Base-by-base conservation (phyloP, 176 grass and related monocot species). In the Hyparrhenia diplandra region DNA sequence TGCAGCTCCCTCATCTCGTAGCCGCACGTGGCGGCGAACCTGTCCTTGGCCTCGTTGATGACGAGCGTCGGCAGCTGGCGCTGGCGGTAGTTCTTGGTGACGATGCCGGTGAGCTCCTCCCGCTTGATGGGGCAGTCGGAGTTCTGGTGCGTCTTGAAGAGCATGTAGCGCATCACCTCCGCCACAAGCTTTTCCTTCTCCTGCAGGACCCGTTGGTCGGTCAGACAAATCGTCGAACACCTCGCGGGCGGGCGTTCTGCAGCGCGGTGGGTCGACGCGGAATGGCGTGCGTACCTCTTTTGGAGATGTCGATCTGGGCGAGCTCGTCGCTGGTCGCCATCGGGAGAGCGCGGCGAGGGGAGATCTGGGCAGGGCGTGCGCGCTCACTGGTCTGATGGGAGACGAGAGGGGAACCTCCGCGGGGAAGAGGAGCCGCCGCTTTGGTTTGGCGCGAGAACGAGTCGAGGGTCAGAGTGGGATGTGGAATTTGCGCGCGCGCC, bases 111-210 rank as follows among this genome's bases (percentile, higher is more conserved):
- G 74, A 98, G 73, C 77, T 94, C 95, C 76, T 94, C 95, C 75
- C 95, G 82, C 81, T 89, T 98, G 83, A 98, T 91, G 67, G 95
- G 92, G 81, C 86, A 92, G 29, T 86, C 92, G 21, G 88, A 73
- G 76, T 40, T 93, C 65, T 98, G 95, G 63, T 94, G 86, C 39
- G 81, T 86, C 88, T 88, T 93, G 78, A 98, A 98, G 46, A 98
- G 88, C 78, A 90, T 62, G 64, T 89, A 89, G 24, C 92, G 92
- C 79, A 93, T 93, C 69, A 98, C 92, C 74, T 98, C 92, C 13
- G 87, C 88, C 25, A 98, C 95, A 43, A 98, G 78, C 75, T 94
- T 98, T 74, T 98, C 95, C 79, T 98, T 94, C 78, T 98, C 95
- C 95, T 98, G 88, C 68, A 21, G 29, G 25, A n/a, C 12, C 35